Percentiles rank a stretch among this genome's conserved stretches.
phyloP scores from a whole-genome alignment of 2,329 filamentous ascomycete species.

The Fusarium humuli region DNA sequence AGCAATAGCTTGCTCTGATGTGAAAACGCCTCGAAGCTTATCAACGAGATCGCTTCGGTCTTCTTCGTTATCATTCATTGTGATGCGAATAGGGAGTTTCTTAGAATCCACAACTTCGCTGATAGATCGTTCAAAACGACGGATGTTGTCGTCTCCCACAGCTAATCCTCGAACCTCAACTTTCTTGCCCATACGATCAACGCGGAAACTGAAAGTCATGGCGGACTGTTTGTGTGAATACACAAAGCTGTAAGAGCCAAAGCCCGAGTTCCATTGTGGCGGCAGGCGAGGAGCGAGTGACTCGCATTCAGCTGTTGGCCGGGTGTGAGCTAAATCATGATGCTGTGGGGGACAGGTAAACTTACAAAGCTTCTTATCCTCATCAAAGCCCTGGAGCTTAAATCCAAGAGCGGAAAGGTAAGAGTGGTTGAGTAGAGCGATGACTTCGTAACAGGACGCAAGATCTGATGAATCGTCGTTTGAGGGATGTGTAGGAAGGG shows the following conservation, averaged over 20 bases:
- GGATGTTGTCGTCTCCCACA: conserved; percentile 82
- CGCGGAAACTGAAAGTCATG: conserved; percentile 83
- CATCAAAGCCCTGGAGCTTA: conserved; percentile 82
- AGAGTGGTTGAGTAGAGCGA: conserved; percentile 86
- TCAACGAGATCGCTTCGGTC: conserved; percentile 61
- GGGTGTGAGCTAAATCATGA: conserved; percentile 18
- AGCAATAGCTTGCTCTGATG: conserved; percentile 75
- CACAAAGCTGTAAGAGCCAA: conserved; percentile 80
- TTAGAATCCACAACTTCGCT: conserved; percentile 79
- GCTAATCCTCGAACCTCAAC: conserved; percentile 85
- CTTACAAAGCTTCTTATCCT: conserved; percentile 80
- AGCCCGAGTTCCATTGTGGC: conserved; percentile 80
- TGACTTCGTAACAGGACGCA: conserved; percentile 80
- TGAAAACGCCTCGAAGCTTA: conserved; percentile 74
- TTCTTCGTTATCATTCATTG: conserved; percentile 58
- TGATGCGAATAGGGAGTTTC: conserved; percentile 67
- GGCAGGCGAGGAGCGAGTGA: conserved; percentile 74
- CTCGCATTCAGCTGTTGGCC: conserved; percentile 59
- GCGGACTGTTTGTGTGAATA: conserved; percentile 89
- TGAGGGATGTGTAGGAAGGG: conserved; percentile 65
- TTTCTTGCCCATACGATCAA: conserved; percentile 84
- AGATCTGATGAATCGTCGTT: conserved; percentile 70
- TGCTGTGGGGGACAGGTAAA: not conserved
- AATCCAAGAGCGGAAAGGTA: conserved; percentile 86
- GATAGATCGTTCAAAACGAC: conserved; percentile 76